Base-by-base conservation (phyloP, 2,329 filamentous ascomycete genomes). In the Fusarium brachygibbosum region DNA sequence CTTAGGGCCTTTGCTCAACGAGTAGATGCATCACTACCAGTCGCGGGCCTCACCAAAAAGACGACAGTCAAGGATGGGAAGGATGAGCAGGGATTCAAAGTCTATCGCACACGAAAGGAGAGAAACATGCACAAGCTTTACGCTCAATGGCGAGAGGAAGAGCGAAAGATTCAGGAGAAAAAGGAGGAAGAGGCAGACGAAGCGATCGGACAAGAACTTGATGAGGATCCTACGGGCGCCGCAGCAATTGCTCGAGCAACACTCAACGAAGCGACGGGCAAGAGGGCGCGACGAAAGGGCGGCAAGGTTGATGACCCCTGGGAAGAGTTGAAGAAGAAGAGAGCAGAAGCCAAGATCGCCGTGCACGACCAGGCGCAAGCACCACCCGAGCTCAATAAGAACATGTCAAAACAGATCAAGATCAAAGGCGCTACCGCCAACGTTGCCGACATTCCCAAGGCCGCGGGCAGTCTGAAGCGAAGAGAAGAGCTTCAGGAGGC, bases 21-120 rank as follows among this genome's bases (percentile, higher is more conserved):
- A 31, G 96, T 99, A 9, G 91, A 98, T 76, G 91, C 93, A 49
- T 90, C 93, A 1, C 84, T 98, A 9, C 95, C 95, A 0, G 81
- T 99, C 0, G 83, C 88, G 10, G 90, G 90, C 0, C 84, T 98
- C 11, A 84, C 88, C 58, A 88, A 85, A 68, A 91, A 90, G 74
- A 86, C 85, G 1, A 72, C 73, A 17, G 79, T 85, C 11, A 88
- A 85, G 70, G 82, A 84, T 40, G 89, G 87, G 53, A 90, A 88
- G 69, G 90, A 91, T 63, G 86, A 89, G 9, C 80, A 87, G 34
- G 88, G 91, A 0, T 75, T 91, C 11, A 91, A 93, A 76, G 86
- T 90, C 19, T 86, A 88, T 67, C 85, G 88, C 52, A 98, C 94
- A 8, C 91, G 90, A 78, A 96, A 94, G 75, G 94, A 98, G 81